Base-by-base conservation (phyloP, 2,329 filamentous ascomycete genomes). In the Stemphylium lycopersici region DNA sequence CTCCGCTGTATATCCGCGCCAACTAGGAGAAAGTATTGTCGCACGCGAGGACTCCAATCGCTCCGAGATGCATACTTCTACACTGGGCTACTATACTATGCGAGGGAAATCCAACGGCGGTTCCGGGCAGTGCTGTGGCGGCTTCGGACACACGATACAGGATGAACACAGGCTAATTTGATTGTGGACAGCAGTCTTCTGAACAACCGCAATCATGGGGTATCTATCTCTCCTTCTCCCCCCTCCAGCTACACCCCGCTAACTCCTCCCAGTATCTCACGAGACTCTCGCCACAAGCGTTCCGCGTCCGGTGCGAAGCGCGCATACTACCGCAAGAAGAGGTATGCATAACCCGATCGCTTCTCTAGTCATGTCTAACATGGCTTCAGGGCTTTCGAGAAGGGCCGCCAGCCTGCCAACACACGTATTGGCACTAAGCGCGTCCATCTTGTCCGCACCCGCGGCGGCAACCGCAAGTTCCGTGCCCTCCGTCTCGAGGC, bases 201-300 rank as follows among this genome's bases (percentile, higher is more conserved):
- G 76, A 77, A 73, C 70, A 71, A 75, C 68, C 75, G 79, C 78
- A 80, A 80, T 73, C 75, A 82, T 82, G 80, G 80, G 79, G 79
- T 81, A 80, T 75, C 67, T 72, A 67, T 51, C 44, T 52, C 47
- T 52, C 47, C 56, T 34, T 40, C 48, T 37, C 37, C 40, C 32
- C 36, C 37, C 38, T 13, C 22, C 40, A 4, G 40, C 48, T 31
- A 20, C 58, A 63, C 42, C 22, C 26, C 43, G 70, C 78, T 81
- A 65, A 81, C 73, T 48, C 12, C 24, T 33, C 38, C 11, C 73
- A 82, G 95, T 99, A 98, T 99, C 86, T 97, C 93, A 84, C 91
- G 95, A 86, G 93, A 98, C 85, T 96, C 92, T 81, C 92, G 95
- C 86, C 95, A 99, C 89, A 99, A 99, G 90, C 93, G 95, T 85